phyloP scores from a whole-genome alignment of 768 basidiomycete species.

The Phaeotremella fagi region DNA sequence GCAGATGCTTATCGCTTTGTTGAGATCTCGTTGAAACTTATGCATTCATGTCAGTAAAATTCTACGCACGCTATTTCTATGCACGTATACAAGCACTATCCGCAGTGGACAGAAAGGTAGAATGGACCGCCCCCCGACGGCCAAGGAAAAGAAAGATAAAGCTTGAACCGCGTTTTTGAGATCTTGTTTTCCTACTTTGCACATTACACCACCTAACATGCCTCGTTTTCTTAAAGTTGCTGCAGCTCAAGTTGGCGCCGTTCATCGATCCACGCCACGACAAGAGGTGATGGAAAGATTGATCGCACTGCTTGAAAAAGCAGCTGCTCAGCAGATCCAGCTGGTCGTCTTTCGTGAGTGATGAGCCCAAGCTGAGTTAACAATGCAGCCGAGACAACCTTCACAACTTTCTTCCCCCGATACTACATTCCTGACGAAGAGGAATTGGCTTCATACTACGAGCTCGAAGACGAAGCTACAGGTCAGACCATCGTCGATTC shows the following conservation, averaged over 20 bases:
- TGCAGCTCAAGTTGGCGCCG: slow-evolving; percentile 44
- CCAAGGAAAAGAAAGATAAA: too few relatives aligned
- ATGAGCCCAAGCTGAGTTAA: too few relatives aligned
- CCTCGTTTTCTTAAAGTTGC: slow-evolving; percentile 41
- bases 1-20: slow-evolving; percentile 18
- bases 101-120: too few relatives aligned
- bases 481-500: slow-evolving; percentile 23
- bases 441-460: slow-evolving; percentile 38
- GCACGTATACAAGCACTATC: too few relatives aligned
- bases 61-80: too few relatives aligned
- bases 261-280: slow-evolving; percentile 34
- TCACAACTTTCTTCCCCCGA: slow-evolving; percentile 46
- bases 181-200: too few relatives aligned
- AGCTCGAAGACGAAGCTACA: slow-evolving; percentile 26
- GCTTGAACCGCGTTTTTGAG: too few relatives aligned
- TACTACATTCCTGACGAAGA: slow-evolving; percentile 36
- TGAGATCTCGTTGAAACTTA: not conserved
- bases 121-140: too few relatives aligned
- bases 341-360: slow-evolving; percentile 29
- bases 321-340: slow-evolving; percentile 20
- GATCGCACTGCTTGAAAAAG: slow-evolving; percentile 28
- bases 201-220: too few relatives aligned
- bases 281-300: slow-evolving; percentile 30
- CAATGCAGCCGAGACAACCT: slow-evolving; percentile 31
- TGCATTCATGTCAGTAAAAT: too few relatives aligned